phyloP scores from a whole-genome alignment of 352 stramenopile species.

The Thraustochytrium sp. region DNA sequence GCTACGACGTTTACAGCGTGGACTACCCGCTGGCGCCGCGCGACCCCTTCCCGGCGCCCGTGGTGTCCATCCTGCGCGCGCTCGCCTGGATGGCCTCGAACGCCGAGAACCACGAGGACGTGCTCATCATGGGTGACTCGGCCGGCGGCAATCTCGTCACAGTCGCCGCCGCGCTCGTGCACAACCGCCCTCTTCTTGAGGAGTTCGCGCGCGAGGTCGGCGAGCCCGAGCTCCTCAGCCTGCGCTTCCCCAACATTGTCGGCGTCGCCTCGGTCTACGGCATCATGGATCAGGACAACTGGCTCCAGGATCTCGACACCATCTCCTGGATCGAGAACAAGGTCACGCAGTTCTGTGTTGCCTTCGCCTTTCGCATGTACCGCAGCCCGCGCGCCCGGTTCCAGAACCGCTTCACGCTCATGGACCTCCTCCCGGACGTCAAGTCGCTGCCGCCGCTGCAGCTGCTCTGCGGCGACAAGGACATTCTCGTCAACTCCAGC shows the following conservation, averaged over 20 bases:
- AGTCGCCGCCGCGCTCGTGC: neutral
- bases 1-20: constrained; percentile 24
- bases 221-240: neutral
- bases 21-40: constrained; percentile 27
- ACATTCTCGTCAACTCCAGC: constrained; percentile 28
- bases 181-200: neutral
- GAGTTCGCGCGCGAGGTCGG: neutral
- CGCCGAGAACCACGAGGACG: neutral
- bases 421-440: constrained; percentile 16
- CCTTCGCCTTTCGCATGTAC: constrained; percentile 29
- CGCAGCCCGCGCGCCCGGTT: neutral
- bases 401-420: constrained; percentile 5
- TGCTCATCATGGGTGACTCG: constrained; percentile 20
- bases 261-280: constrained; percentile 13
- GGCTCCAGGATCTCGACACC: constrained; percentile 27
- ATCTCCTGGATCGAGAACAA: constrained; percentile 28
- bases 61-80: constrained; percentile 3
- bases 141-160: constrained; percentile 36
- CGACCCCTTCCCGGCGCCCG: neutral
- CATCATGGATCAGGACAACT: constrained; percentile 30
- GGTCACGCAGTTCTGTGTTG: constrained; percentile 19
- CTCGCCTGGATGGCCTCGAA: neutral
- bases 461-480: neutral
- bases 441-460: neutral
- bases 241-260: neutral